Evolutionary conservation across 2,329 filamentous ascomycete species (phyloP).

Genomic region (Drechslerella dactyloides): DNA sequence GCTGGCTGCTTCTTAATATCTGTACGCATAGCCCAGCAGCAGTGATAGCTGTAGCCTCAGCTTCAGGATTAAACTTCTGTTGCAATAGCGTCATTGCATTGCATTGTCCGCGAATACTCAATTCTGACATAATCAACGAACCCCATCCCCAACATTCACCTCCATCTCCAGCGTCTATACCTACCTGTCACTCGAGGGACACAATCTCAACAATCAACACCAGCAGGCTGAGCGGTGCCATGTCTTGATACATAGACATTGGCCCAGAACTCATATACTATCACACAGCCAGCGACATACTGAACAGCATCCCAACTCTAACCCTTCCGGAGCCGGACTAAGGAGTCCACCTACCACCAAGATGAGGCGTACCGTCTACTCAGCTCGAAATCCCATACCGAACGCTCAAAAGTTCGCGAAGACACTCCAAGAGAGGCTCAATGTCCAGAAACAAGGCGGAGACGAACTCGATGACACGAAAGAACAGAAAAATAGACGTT

Average conservation of each 20-base stretch:
- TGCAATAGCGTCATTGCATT: background rate
- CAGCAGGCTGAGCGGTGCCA: too few relatives aligned
- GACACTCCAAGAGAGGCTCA: slow-evolving; percentile 37
- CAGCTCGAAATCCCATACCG: slow-evolving; percentile 44
- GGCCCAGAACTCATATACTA: background rate
- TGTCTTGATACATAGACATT: too few relatives aligned
- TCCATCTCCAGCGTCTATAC: too few relatives aligned
- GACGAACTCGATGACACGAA: slow-evolving; percentile 28
- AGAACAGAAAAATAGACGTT: slow-evolving; percentile 32
- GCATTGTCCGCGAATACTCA: too few relatives aligned
- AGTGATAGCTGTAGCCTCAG: too few relatives aligned
- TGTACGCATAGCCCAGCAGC: too few relatives aligned
- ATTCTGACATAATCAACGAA: too few relatives aligned
- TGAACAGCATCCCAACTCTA: background rate
- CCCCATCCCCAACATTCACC: too few relatives aligned
- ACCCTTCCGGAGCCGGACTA: slow-evolving; percentile 4
- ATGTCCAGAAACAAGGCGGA: slow-evolving; percentile 31
- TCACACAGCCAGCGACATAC: background rate
- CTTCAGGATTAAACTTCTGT: background rate
- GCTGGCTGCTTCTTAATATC: too few relatives aligned
- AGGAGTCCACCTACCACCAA: slow-evolving; percentile 17
- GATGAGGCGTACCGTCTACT: slow-evolving; percentile 46
- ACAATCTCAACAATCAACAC: too few relatives aligned
- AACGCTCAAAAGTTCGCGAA: slow-evolving; percentile 46
- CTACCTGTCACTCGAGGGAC: too few relatives aligned